Evolutionary conservation across 1,284 basidiomycete genomes (phyloP).

Genomic region (Uromyces viciae-fabae): DNA sequence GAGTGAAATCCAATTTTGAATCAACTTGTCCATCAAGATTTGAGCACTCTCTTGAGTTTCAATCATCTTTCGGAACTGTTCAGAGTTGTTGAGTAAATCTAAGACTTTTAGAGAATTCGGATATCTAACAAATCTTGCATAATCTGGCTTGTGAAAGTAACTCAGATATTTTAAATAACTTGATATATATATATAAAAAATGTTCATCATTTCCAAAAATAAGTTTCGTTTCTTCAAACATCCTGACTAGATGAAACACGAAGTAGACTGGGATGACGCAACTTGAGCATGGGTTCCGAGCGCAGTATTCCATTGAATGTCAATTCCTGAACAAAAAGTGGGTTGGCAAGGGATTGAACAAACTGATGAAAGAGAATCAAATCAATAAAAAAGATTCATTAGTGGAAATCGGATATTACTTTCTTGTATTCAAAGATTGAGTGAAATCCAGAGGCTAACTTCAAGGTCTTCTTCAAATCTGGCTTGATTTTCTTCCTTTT

Average conservation of each 20-base stretch:
- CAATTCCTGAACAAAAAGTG: conserved; percentile 42
- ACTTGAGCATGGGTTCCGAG: conserved; percentile 42
- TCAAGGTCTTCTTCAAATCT: conserved; percentile 43
- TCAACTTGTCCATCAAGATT: conserved; percentile 29
- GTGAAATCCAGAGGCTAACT: background rate
- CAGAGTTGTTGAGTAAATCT: conserved; percentile 29
- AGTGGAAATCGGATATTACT: background rate
- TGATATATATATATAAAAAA: too few species aligned
- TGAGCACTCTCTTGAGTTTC: conserved; percentile 31
- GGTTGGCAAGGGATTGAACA: conserved; percentile 39
- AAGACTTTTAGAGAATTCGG: conserved; percentile 25
- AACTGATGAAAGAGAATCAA: background rate
- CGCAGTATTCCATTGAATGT: conserved; percentile 37
- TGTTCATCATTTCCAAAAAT: too few species aligned
- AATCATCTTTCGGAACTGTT: conserved; percentile 24
- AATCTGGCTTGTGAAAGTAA: conserved; percentile 30
- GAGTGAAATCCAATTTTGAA: conserved; percentile 39
- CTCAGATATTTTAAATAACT: conserved; percentile 36
- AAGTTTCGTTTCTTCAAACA: too few species aligned
- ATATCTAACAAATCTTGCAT: conserved; percentile 34
- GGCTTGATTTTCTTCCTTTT: conserved; percentile 29
- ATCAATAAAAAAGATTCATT: too few species aligned
- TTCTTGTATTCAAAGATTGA: background rate
- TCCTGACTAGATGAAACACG: too few species aligned
- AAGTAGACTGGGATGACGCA: background rate